Evolutionary conservation across 164 flowering plant species (phyloP), one percentile per base, ranked within the genome.

Genomic region (Santalum album): DNA sequence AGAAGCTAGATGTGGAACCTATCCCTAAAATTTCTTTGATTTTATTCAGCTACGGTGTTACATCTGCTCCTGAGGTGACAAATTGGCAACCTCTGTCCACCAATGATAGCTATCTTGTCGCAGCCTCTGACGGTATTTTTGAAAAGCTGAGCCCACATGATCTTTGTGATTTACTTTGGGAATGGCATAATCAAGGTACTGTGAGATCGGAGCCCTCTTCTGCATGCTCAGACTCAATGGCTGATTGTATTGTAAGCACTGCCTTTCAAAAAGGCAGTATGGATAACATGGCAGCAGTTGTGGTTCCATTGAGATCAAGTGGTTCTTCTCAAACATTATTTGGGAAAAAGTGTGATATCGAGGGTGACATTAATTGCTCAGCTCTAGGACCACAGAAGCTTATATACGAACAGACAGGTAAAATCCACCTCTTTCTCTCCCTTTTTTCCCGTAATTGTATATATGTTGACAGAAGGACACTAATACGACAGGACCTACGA

Each of bases 111-210:
- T 87, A 78, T 69, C 68, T 94, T 61, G 82, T 94, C 50, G 95
- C 75, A 64, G 95, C 96, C 55, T 83, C 99, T 58, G 99, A 94
- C 81, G 99, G 99, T 32, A 53, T 94, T 55, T 83, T 94, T 63
- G 99, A 94, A 60, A 83, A 77, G 67, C 61, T 87, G 65, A 75
- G 78, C 55, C 54, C 80, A 20, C 89, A 83, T 61, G 97, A 94
- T 70, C 76, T 86, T 49, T 94, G 99, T 77, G 95, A 90, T 75
- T 43, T 89, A 43, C 54, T 94, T 27, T 80, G 84, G 87, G 87
- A 75, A 62, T 74, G 68, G 49, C 77, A 80, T 21, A 59, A 26
- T 55, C 55, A 61, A 29, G 65, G 61, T 53, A 44, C 61, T 21
- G 35, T 15, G 38, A 57, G 67, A 40, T 61, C 73, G 25, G 67